Conservation (phyloP, 2,329 filamentous ascomycete genomes). For the Blastomyces gilchristii region DNA sequence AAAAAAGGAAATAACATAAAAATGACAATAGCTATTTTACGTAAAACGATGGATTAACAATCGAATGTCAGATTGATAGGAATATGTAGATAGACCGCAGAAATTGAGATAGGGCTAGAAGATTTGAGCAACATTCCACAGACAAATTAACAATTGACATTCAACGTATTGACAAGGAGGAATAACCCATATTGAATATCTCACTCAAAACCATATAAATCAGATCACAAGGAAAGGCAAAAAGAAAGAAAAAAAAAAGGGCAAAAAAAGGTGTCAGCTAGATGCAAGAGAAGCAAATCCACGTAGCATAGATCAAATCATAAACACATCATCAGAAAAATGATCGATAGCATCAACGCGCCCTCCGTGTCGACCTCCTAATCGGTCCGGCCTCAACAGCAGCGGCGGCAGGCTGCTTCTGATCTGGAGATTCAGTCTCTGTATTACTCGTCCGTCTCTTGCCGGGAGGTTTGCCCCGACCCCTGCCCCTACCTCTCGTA, state of each 20-base stretch:
- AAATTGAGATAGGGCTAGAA: background rate
- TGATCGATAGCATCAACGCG: background rate
- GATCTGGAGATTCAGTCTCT: background rate
- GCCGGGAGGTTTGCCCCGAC: background rate
- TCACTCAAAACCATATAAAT: background rate
- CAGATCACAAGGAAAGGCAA: background rate
- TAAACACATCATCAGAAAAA: background rate
- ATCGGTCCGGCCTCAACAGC: background rate
- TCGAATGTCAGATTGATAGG: too few relatives aligned
- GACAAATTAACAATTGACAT: background rate
- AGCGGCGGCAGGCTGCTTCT: background rate
- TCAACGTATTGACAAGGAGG: background rate
- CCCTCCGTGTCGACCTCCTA: slow-evolving; percentile 8
- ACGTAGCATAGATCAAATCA: background rate
- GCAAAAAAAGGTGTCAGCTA: background rate
- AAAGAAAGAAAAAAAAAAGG: too few relatives aligned
- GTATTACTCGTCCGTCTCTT: background rate
- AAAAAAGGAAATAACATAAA: too few relatives aligned
- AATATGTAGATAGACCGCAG: too few relatives aligned
- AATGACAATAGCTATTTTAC: too few relatives aligned
- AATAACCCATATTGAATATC: background rate
- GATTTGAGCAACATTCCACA: background rate
- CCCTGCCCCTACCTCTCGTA: background rate
- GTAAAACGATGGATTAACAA: too few relatives aligned
- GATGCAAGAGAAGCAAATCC: background rate